A percentile compares a stretch with the other conserved stretches of the same genome.
Evolutionary conservation across 192 early-diverging fungal species (phyloP).

Genomic region (Linderina pennispora): DNA sequence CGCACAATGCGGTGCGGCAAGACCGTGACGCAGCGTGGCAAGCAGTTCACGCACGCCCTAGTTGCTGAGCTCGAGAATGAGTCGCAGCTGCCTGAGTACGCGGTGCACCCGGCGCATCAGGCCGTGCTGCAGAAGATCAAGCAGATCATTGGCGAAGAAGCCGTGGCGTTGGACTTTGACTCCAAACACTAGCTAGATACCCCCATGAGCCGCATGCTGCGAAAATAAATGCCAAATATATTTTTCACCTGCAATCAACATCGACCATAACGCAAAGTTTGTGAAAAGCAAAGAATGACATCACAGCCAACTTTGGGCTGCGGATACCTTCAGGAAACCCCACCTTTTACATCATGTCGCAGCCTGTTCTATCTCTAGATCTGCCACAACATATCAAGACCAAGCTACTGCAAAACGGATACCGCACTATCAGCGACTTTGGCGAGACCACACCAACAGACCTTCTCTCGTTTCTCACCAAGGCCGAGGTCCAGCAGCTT

Average conservation of each 20-base stretch:
- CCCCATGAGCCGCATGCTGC: too few relatives aligned
- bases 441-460: conserved; percentile 5
- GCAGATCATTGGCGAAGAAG: conserved; percentile 15
- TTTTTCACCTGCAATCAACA: too few relatives aligned
- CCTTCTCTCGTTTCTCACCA: conserved; percentile 1
- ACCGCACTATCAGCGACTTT: conserved; percentile 14
- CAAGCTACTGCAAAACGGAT: conserved; percentile 14
- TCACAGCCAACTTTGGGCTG: too few relatives aligned
- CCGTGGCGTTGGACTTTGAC: conserved; percentile 30
- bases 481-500: conserved; percentile 1
- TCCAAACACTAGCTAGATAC: background rate
- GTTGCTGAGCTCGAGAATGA: conserved; percentile 21
- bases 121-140: conserved; percentile 21
- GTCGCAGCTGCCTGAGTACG: conserved; percentile 15
- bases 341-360: too few relatives aligned
- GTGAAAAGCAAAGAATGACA: too few relatives aligned
- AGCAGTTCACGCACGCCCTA: conserved; percentile 33
- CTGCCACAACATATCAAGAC: conserved; percentile 4
- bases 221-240: too few relatives aligned
- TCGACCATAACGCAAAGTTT: too few relatives aligned
- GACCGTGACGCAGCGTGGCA: conserved; percentile 28
- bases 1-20: conserved; percentile 18
- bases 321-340: too few relatives aligned
- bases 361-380: conserved; percentile 13
- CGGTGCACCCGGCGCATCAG: conserved; percentile 21